Conservation (phyloP, 768 basidiomycete species). For the Mycena haematopus region DNA sequence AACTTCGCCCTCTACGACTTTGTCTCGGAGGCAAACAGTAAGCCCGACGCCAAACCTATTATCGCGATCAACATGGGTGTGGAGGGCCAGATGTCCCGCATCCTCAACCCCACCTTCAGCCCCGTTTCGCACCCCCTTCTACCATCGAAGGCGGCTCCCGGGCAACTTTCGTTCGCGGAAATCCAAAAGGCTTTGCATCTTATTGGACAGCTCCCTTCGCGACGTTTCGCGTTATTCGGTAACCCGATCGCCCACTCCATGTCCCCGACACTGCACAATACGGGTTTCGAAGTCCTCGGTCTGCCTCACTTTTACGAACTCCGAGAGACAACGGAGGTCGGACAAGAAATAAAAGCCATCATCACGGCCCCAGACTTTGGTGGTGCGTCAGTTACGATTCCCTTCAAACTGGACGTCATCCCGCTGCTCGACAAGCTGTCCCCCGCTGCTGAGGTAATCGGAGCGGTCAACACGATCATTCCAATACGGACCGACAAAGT, state of each 20-base stretch:
- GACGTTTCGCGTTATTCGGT: conserved; percentile 87
- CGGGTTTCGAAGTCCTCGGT: conserved; percentile 80
- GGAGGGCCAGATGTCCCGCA: conserved; percentile 88
- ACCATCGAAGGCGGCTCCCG: conserved; percentile 89
- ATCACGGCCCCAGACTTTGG: conserved; percentile 80
- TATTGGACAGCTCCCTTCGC: conserved; percentile 77
- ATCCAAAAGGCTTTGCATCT: conserved; percentile 85
- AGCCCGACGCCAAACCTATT: conserved; percentile 72
- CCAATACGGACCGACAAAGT: conserved; percentile 52
- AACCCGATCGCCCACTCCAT: conserved; percentile 87
- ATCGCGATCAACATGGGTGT: conserved; percentile 95
- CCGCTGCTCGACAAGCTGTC: conserved; percentile 81
- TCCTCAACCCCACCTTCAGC: conserved; percentile 85
- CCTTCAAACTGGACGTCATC: conserved; percentile 91
- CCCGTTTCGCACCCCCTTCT: conserved; percentile 90
- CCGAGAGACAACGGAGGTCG: conserved; percentile 75
- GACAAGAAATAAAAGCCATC: conserved; percentile 66
- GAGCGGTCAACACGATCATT: conserved; percentile 94
- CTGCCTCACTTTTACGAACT: conserved; percentile 83
- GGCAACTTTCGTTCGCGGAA: conserved; percentile 88
- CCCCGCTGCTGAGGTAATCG: conserved; percentile 82
- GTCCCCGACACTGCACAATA: conserved; percentile 94
- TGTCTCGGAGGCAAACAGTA: conserved; percentile 51
- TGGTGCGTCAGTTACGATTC: conserved; percentile 96
- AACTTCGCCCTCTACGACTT: conserved; percentile 84